Conservation (phyloP, 1,284 basidiomycete genomes). For the Cutaneotrichosporon mucoides region DNA sequence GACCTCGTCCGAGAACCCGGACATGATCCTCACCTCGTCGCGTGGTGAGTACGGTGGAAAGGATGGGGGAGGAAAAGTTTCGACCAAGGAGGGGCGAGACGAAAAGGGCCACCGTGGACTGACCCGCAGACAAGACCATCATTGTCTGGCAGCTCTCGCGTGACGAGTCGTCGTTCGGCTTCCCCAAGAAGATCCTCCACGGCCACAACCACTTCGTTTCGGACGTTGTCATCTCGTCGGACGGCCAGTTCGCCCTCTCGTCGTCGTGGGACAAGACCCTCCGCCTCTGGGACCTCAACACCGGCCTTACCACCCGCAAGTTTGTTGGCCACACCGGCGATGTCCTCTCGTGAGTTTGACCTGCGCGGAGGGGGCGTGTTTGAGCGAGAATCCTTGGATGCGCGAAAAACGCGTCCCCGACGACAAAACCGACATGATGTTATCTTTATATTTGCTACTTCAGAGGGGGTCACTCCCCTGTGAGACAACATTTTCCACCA, state of each 20-base stretch:
- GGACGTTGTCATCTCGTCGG: constrained; percentile 96
- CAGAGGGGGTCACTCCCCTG: constrained; percentile 60
- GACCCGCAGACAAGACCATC: constrained; percentile 86
- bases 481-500: constrained; percentile 70
- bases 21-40: constrained; percentile 95
- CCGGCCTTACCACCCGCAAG: constrained; percentile 85
- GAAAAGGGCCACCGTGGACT: constrained; percentile 8
- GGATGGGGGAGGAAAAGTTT: neutral
- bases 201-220: constrained; percentile 99
- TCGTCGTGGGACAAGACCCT: constrained; percentile 99
- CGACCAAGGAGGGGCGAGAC: neutral
- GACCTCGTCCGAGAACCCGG: constrained; percentile 92
- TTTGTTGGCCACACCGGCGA: constrained; percentile 99
- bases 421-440: constrained; percentile 50
- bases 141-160: constrained; percentile 99
- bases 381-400: neutral
- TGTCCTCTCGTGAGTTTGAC: constrained; percentile 67
- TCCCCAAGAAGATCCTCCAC: constrained; percentile 94
- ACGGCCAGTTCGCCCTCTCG: constrained; percentile 98
- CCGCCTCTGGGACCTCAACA: constrained; percentile 98
- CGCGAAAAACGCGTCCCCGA: neutral
- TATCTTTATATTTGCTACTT: constrained; percentile 75
- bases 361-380: too few relatives aligned
- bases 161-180: constrained; percentile 82
- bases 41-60: constrained; percentile 62